phyloP scores from a whole-genome alignment of 2,329 filamentous ascomycete genomes.

The Massarina eburnea region DNA sequence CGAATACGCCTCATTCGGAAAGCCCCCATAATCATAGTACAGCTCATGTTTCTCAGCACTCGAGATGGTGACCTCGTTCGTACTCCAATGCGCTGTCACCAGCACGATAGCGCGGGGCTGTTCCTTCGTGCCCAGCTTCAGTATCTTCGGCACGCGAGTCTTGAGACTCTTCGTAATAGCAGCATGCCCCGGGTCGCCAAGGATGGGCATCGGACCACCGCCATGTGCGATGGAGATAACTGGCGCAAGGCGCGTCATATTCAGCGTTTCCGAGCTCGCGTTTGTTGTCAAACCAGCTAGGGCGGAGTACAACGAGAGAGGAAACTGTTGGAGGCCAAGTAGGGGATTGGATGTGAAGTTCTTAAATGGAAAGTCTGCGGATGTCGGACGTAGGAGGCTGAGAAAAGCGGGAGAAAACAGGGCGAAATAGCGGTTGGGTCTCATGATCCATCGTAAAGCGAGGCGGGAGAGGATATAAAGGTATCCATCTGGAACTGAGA shows the following conservation, averaged over 20 bases:
- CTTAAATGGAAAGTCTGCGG: constrained; percentile 8
- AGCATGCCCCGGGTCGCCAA: constrained; percentile 57
- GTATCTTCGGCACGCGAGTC: constrained; percentile 57
- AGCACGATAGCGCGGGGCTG: constrained; percentile 57
- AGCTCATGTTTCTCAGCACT: constrained; percentile 52
- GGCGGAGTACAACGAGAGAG: constrained; percentile 19
- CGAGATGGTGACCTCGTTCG: constrained; percentile 54
- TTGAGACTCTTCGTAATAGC: constrained; percentile 56
- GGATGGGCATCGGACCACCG: constrained; percentile 58
- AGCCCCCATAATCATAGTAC: constrained; percentile 62
- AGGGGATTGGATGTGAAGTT: constrained; percentile 30
- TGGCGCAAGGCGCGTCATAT: constrained; percentile 40
- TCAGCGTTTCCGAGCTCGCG: constrained; percentile 7
- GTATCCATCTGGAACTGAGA: background rate
- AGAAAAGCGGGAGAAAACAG: constrained; percentile 2
- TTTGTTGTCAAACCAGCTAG: background rate
- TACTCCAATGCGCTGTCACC: constrained; percentile 62
- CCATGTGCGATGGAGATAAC: constrained; percentile 45
- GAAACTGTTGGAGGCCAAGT: constrained; percentile 28
- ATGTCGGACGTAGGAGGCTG: constrained; percentile 2
- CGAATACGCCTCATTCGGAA: constrained; percentile 58
- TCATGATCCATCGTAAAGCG: constrained; percentile 19
- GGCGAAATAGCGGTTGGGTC: constrained; percentile 2
- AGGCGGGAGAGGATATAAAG: background rate
- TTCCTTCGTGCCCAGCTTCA: constrained; percentile 55